Conservation (phyloP, 352 stramenopile species). For the Phytophthora pisi region DNA sequence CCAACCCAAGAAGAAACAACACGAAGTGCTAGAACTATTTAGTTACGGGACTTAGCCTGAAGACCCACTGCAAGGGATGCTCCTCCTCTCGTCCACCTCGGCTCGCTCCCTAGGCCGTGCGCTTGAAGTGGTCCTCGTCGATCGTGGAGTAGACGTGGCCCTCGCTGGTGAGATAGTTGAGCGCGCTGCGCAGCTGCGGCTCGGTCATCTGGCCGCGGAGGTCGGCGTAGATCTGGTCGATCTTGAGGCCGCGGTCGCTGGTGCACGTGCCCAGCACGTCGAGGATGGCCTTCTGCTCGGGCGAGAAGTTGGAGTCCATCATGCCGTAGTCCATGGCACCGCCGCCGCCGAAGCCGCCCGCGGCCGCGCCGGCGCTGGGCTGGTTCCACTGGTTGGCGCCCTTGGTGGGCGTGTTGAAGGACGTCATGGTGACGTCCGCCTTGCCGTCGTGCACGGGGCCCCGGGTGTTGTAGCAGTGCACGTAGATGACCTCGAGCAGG, state of each 20-base stretch:
- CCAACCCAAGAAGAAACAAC: neutral
- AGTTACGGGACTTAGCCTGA: slow-evolving; percentile 2
- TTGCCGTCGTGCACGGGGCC: slow-evolving; percentile 45
- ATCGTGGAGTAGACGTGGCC: slow-evolving; percentile 92
- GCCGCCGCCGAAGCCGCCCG: slow-evolving; percentile 27
- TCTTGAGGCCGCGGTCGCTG: slow-evolving; percentile 76
- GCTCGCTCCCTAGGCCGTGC: slow-evolving; percentile 60
- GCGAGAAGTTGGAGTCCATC: slow-evolving; percentile 80
- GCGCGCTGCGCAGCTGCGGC: slow-evolving; percentile 61
- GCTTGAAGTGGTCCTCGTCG: slow-evolving; percentile 91
- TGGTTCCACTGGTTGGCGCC: slow-evolving; percentile 33
- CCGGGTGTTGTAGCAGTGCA: slow-evolving; percentile 88
- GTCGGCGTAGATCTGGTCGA: slow-evolving; percentile 78
- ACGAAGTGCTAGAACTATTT: slow-evolving; percentile 9
- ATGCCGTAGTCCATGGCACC: slow-evolving; percentile 61
- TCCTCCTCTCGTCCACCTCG: neutral
- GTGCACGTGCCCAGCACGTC: slow-evolving; percentile 75
- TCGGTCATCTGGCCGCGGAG: slow-evolving; percentile 73
- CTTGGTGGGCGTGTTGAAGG: slow-evolving; percentile 51
- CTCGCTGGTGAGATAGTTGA: slow-evolving; percentile 88
- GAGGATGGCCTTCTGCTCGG: slow-evolving; percentile 81
- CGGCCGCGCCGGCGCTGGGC: slow-evolving; percentile 12
- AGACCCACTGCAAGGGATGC: neutral
- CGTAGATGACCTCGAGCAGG: slow-evolving; percentile 94
- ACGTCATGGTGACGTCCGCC: slow-evolving; percentile 33